Conservation (phyloP, 2,329 filamentous ascomycete species). For the Aureobasidium uvarum region DNA sequence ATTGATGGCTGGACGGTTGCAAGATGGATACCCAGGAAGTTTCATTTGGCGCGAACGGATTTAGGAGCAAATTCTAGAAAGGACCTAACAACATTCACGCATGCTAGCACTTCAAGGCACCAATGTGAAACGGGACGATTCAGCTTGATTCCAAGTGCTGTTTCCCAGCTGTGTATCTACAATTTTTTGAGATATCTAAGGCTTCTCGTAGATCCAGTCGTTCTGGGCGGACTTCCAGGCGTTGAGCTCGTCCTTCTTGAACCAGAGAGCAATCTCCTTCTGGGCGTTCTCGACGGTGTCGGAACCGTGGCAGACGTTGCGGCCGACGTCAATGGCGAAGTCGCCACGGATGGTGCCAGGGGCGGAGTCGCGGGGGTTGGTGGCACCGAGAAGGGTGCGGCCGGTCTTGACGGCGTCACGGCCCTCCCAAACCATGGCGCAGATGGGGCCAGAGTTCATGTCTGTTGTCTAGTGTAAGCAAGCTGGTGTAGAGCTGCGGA, state of each 20-base stretch:
- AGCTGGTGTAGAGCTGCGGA: constrained; percentile 4
- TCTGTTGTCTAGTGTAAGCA: constrained; percentile 54
- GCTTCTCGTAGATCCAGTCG: constrained; percentile 87
- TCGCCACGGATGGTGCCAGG: constrained; percentile 98
- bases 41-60: background rate
- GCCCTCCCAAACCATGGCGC: constrained; percentile 99
- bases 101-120: background rate
- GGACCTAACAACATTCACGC: background rate
- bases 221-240: constrained; percentile 79
- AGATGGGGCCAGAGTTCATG: constrained; percentile 96
- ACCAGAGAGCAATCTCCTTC: constrained; percentile 99
- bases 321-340: constrained; percentile 84
- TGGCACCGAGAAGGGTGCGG: constrained; percentile 94
- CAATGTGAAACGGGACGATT: background rate
- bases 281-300: constrained; percentile 98
- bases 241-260: constrained; percentile 82
- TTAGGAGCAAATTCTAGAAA: background rate
- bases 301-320: constrained; percentile 99
- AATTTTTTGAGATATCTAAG: constrained; percentile 14
- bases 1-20: background rate
- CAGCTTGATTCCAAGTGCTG: constrained; percentile 10
- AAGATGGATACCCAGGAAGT: constrained; percentile 11
- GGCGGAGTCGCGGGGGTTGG: constrained; percentile 92
- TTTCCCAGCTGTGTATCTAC: background rate
- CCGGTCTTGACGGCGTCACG: constrained; percentile 99